Evolutionary conservation across 176 grass and related monocot species (phyloP).

Genomic region (Phragmites australis): DNA sequence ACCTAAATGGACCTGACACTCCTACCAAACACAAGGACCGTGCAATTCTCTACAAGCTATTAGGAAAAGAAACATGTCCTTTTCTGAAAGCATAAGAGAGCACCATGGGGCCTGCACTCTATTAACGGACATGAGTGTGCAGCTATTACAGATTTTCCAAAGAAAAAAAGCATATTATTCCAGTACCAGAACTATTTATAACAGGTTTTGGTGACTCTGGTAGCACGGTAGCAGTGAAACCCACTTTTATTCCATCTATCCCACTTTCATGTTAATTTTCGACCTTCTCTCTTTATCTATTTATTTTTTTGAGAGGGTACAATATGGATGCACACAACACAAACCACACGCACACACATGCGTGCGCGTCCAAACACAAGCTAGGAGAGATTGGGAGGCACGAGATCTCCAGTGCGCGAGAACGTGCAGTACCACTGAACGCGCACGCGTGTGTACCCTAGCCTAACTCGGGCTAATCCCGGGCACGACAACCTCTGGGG

Average conservation of each 20-base stretch:
- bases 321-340: too few species aligned
- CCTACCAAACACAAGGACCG: background rate
- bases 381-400: too few species aligned
- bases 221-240: background rate
- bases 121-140: background rate
- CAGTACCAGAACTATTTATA: background rate
- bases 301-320: too few species aligned
- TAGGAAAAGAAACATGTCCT: background rate
- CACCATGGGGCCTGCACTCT: background rate
- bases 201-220: background rate
- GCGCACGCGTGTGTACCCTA: too few species aligned
- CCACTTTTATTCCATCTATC: background rate
- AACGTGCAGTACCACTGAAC: too few species aligned
- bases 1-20: background rate
- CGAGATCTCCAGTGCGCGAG: too few species aligned
- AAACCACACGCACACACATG: too few species aligned
- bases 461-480: too few species aligned
- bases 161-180: background rate
- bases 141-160: background rate
- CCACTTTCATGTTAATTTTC: slow-evolving; percentile 1
- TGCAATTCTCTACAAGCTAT: background rate
- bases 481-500: too few species aligned
- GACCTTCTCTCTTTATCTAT: background rate
- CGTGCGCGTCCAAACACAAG: too few species aligned
- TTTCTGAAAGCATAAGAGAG: slow-evolving; percentile 6